Conservation (phyloP, 1,284 basidiomycete genomes). For the Apiotrichum siamense region DNA sequence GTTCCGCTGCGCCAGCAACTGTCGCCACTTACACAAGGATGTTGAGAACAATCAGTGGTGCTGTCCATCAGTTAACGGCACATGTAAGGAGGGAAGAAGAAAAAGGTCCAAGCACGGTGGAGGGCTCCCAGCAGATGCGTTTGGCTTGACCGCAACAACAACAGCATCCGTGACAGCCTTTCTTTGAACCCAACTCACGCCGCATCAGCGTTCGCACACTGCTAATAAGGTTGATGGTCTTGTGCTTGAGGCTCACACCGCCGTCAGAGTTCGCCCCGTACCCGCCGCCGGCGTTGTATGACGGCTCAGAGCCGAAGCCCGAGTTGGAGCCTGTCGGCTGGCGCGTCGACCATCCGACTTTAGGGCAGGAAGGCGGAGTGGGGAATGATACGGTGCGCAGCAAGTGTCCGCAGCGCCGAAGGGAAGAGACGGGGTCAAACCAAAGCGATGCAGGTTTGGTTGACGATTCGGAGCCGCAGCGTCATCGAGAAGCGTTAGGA, state of each 20-base stretch:
- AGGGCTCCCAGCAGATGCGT: no score
- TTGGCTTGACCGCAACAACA: no score
- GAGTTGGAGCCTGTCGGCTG: slow-evolving; percentile 47
- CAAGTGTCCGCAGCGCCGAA: neutral
- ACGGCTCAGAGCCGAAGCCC: slow-evolving; percentile 41
- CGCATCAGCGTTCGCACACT: slow-evolving; percentile 92
- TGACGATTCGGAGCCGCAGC: slow-evolving; percentile 2
- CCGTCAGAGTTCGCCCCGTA: slow-evolving; percentile 12
- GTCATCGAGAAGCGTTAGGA: slow-evolving; percentile 1
- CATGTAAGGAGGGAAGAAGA: neutral
- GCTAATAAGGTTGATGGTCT: slow-evolving; percentile 82
- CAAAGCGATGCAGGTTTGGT: neutral
- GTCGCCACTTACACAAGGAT: neutral
- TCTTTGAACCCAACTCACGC: slow-evolving; percentile 55
- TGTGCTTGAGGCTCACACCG: slow-evolving; percentile 72
- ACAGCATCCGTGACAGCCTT: no score
- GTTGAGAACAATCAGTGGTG: neutral
- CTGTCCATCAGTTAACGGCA: neutral
- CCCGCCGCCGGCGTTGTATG: slow-evolving; percentile 46
- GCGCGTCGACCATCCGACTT: slow-evolving; percentile 89
- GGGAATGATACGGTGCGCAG: neutral
- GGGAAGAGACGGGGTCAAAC: neutral
- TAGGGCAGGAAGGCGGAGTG: slow-evolving; percentile 5
- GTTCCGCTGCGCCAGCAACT: no score
- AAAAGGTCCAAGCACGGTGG: no score